A percentile compares a stretch with the other conserved stretches of the same genome.
phyloP scores from a whole-genome alignment of 257 asterid species.

The Lycium barbarum region DNA sequence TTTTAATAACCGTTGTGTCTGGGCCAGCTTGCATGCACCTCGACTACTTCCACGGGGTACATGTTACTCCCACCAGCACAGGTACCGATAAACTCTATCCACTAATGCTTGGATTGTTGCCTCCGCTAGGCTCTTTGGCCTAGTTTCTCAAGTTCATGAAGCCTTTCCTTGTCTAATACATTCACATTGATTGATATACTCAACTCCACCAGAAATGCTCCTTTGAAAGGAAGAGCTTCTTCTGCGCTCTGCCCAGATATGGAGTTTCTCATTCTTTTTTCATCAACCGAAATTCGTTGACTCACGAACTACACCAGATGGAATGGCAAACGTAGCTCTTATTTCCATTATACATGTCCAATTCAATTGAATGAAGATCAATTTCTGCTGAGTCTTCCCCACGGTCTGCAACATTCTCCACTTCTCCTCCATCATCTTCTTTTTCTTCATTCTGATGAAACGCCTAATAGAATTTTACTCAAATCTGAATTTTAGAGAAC shows the following conservation, averaged over 20 bases:
- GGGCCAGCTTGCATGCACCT: background rate
- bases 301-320: constrained; percentile 33
- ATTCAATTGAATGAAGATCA: constrained; percentile 71
- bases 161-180: no score
- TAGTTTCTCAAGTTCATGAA: no score
- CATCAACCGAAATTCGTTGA: constrained; percentile 44
- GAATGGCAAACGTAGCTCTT: constrained; percentile 50
- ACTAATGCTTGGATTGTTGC: background rate
- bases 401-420: constrained; percentile 50
- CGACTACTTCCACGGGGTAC: background rate
- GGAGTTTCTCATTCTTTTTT: constrained; percentile 55
- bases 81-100: background rate
- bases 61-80: constrained; percentile 33
- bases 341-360: constrained; percentile 49
- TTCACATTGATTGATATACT: no score
- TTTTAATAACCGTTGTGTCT: background rate
- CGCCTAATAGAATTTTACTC: constrained; percentile 40
- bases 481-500: constrained; percentile 31
- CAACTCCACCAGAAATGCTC: constrained; percentile 55
- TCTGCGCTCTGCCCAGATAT: constrained; percentile 50
- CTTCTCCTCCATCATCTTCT: constrained; percentile 61
- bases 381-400: constrained; percentile 67
- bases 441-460: constrained; percentile 42
- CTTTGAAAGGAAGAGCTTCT: constrained; percentile 59
- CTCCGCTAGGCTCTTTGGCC: constrained; percentile 32